A percentile compares a stretch with the other conserved stretches of the same genome.
Evolutionary conservation across 768 basidiomycete genomes (phyloP).

Genomic region (Agaricus sinodeliciosus): DNA sequence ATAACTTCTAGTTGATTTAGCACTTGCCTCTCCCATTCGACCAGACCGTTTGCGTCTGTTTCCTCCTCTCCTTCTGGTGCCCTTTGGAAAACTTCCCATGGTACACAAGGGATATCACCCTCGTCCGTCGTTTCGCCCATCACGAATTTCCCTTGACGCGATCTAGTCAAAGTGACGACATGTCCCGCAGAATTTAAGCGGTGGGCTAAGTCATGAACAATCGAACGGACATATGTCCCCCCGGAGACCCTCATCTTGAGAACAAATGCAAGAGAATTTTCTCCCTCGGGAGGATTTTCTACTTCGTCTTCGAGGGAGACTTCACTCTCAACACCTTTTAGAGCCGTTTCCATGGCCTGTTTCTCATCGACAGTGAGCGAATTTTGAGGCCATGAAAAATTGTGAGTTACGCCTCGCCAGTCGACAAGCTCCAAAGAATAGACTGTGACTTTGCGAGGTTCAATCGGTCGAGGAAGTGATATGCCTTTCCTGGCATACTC

Average conservation of each 20-base stretch:
- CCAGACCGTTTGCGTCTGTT: constrained; percentile 60
- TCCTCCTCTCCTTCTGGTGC: constrained; percentile 49
- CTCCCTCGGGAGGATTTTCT: constrained; percentile 22
- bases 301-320: constrained; percentile 33
- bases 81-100: constrained; percentile 68
- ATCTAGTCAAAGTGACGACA: constrained; percentile 84
- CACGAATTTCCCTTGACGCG: constrained; percentile 81
- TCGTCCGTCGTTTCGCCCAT: constrained; percentile 36
- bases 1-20: constrained; percentile 60
- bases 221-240: constrained; percentile 94
- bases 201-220: constrained; percentile 89
- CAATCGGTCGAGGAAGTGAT: constrained; percentile 92
- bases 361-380: constrained; percentile 63
- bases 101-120: constrained; percentile 55
- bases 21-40: constrained; percentile 79
- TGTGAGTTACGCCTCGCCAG: constrained; percentile 75
- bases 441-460: constrained; percentile 75
- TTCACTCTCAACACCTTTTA: constrained; percentile 41
- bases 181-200: constrained; percentile 85
- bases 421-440: constrained; percentile 72
- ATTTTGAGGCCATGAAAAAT: constrained; percentile 71
- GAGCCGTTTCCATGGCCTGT: constrained; percentile 57
- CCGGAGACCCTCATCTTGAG: constrained; percentile 91
- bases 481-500: constrained; percentile 92
- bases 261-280: constrained; percentile 71